Base-by-base conservation (phyloP, 495 filamentous ascomycete species). In the Eremomyces bilateralis region DNA sequence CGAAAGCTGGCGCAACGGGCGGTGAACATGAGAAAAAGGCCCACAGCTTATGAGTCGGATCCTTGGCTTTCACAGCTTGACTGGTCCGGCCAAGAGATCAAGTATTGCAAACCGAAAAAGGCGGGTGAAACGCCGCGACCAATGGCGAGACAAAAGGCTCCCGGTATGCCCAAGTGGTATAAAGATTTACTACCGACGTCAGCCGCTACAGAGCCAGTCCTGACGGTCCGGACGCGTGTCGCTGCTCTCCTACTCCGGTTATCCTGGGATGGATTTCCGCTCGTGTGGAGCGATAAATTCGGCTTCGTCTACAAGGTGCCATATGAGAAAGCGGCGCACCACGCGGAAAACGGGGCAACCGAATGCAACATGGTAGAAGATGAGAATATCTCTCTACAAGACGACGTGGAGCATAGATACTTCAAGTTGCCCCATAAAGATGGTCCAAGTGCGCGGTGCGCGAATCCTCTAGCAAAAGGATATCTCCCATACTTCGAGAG, bases 371-470 rank as follows among this genome's bases (percentile, higher is more conserved):
- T 91, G 16, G 4, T 8, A 10, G 80, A 88, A 39, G 84, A 91
- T 42, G 63, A 69, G 38, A 67, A 72, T 37, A 35, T 50, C 15
- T 49, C 51, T 4, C 52, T 93, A 18, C 65, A 69, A 15, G 66
- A 81, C 40, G 83, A 95, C 20, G 41, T 30, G 6, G 52, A 58
- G 11, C 57, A 73, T 43, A 48, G 62, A 4, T 99, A 90, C 53
- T 93, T 84, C 58, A 99, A 95, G 46, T 58, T 99, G 19, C 88
- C 88, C 1, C 88, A 99, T 52, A 92, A 91, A 43, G 82, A 94
- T 52, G 88, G 88, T 0, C 88, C 85, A 0, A 64, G 68, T 33
- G 76, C 83, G 17, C 62, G 88, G 38, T 93, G 83, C 49, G 67
- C 65, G 1, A 83, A 67, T 43, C 90, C 90, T 1, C 60, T 95